Evolutionary conservation across 768 basidiomycete genomes (phyloP), one percentile per base, ranked within the genome.

Genomic region (Dacryopinax spathularia): DNA sequence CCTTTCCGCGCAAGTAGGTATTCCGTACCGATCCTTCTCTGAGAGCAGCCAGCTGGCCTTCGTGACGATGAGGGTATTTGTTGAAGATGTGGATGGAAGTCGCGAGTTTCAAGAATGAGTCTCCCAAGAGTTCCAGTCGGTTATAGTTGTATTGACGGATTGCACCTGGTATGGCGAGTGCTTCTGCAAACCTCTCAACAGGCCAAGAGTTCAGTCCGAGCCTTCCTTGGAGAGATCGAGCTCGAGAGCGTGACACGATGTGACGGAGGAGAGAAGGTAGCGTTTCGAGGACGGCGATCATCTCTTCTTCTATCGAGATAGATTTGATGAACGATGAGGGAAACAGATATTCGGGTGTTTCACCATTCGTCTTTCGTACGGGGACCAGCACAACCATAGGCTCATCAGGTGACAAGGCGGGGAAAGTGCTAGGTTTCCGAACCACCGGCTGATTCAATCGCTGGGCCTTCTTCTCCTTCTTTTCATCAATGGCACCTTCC

Each of bases 41-140:
- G 44, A 92, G 74, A 29, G 74, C 74, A 34, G 84, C 78, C 39
- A 95, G 79, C 66, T 91, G 88, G 0, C 92, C 91, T 77, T 95
- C 92, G 68, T 93, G 88, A 25, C 85, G 78, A 66, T 83, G 78
- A 0, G 88, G 87, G 68, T 80, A 90, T 66, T 80, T 82, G 75
- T 87, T 89, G 74, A 86, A 85, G 3, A 89, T 74, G 69, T 91
- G 82, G 1, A 91, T 83, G 22, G 86, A 87, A 2, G 84, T 84
- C 60, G 84, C 82, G 27, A 93, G 73, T 69, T 91, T 86, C 41
- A 91, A 77, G 0, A 91, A 88, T 0, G 86, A 82, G 69, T 95
- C 92, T 9, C 92, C 92, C 6, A 94, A 76, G 0, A 90, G 92
- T 72, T 95, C 92, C 63, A 94, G 72, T 0, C 89, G 83, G 69